A percentile compares a stretch with the other conserved stretches of the same genome.
These are phyloP conservation scores for Podospora didyma DNA, from an alignment of 495 filamentous ascomycete species.

Conservation along the genomic window DNA sequence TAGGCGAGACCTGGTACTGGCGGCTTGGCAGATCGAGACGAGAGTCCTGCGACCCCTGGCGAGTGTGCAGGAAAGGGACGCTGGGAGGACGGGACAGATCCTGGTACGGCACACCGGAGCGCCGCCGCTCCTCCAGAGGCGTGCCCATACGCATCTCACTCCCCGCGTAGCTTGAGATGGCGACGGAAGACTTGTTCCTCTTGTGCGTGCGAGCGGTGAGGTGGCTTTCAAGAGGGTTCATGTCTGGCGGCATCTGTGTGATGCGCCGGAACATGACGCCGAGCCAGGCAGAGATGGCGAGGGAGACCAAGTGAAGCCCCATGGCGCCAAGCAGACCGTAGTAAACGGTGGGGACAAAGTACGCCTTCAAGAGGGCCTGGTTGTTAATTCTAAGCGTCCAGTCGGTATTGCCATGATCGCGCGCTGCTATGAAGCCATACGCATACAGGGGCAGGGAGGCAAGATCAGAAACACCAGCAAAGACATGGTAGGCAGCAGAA, in stretches of 20 bases:
- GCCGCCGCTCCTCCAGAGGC: conserved; percentile 42
- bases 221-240: conserved; percentile 87
- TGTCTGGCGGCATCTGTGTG: conserved; percentile 73
- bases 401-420: conserved; percentile 41
- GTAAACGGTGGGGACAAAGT: conserved; percentile 60
- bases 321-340: conserved; percentile 56
- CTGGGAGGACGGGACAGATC: conserved; percentile 56
- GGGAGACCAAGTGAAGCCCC: conserved; percentile 65
- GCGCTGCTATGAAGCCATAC: conserved; percentile 59
- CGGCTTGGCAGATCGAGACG: conserved; percentile 47
- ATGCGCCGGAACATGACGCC: conserved; percentile 77
- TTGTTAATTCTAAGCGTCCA: conserved; percentile 63
- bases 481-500: conserved; percentile 80
- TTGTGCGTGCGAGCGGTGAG: conserved; percentile 73
- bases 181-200: conserved; percentile 68
- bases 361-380: conserved; percentile 39
- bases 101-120: conserved; percentile 47
- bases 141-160: conserved; percentile 47
- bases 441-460: conserved; percentile 72
- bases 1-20: conserved; percentile 44
- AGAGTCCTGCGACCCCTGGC: conserved; percentile 55
- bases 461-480: conserved; percentile 67
- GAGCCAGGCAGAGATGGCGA: conserved; percentile 66
- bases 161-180: conserved; percentile 50
- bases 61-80: conserved; percentile 74